These are phyloP conservation scores for Euphrasia arctica DNA, from an alignment of 305 asterid species.

Conservation along the genomic window DNA sequence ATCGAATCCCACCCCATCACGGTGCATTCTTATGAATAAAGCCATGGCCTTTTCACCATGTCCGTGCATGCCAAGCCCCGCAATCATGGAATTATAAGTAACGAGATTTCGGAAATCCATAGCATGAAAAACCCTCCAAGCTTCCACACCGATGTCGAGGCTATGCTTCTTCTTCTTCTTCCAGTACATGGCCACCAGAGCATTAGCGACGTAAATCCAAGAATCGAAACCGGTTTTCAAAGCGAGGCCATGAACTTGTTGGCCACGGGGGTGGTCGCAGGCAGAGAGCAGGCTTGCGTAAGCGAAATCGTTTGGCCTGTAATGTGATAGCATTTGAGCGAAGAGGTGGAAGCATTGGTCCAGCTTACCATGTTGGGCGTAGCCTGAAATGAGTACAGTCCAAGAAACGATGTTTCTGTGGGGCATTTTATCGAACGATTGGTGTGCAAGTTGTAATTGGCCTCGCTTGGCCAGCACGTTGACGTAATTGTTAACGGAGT, in stretches of 20 bases:
- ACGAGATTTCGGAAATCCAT: conserved; percentile 53
- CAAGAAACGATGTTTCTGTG: conserved; percentile 62
- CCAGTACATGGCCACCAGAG: conserved; percentile 70
- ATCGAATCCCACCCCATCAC: conserved; percentile 56
- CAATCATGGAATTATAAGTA: conserved; percentile 71
- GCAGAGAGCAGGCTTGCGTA: conserved; percentile 65
- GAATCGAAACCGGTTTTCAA: conserved; percentile 53
- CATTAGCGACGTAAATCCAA: conserved; percentile 78
- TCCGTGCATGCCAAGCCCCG: conserved; percentile 48
- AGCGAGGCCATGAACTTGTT: conserved; percentile 63
- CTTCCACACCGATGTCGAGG: conserved; percentile 35
- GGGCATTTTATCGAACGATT: conserved; percentile 57
- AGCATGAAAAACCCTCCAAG: conserved; percentile 54
- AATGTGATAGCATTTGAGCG: conserved; percentile 44
- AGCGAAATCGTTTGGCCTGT: conserved; percentile 71
- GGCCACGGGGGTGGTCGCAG: conserved; percentile 57
- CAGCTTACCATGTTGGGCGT: conserved; percentile 49
- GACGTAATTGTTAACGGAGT: conserved; percentile 49
- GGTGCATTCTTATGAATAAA: conserved; percentile 45
- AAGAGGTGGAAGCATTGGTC: conserved; percentile 50
- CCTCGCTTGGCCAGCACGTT: conserved; percentile 56
- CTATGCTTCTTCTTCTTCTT: conserved; percentile 25
- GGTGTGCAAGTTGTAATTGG: conserved; percentile 35
- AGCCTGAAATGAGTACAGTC: conserved; percentile 73
- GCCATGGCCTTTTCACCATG: conserved; percentile 40